Evolutionary conservation across 192 early-diverging fungal species (phyloP).

Genomic region (Backusella psychrophila): DNA sequence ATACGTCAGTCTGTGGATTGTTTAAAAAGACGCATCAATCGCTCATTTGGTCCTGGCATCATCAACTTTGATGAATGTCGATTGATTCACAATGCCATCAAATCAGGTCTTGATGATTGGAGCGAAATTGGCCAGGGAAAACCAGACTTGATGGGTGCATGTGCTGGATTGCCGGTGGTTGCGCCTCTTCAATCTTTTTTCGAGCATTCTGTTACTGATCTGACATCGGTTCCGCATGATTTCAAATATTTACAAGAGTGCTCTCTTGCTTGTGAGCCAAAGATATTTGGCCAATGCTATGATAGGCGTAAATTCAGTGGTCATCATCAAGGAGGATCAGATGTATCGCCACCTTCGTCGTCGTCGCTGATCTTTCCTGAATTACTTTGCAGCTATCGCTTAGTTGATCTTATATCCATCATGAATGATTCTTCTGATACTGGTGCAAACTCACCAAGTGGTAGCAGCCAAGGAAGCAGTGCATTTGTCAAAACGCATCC

Average conservation of each 20-base stretch:
- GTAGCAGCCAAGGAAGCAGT: background rate
- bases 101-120: slow-evolving; percentile 4
- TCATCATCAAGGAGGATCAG: background rate
- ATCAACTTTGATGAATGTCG: slow-evolving; percentile 42
- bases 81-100: slow-evolving; percentile 39
- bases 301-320: background rate
- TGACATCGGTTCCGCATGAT: slow-evolving; percentile 29
- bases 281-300: slow-evolving; percentile 20
- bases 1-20: slow-evolving; percentile 54
- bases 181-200: slow-evolving; percentile 30
- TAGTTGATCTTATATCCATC: background rate
- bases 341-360: slow-evolving; percentile 5
- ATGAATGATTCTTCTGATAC: background rate
- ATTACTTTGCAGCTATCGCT: background rate
- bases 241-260: slow-evolving; percentile 32
- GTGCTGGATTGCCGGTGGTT: background rate
- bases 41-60: slow-evolving; percentile 24
- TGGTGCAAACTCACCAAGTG: background rate
- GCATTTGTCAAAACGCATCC: background rate
- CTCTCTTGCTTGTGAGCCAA: slow-evolving; percentile 33
- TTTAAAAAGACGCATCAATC: slow-evolving; percentile 36
- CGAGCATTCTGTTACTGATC: slow-evolving; percentile 17
- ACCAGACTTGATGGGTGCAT: background rate
- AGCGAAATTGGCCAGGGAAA: background rate
- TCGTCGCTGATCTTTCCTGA: slow-evolving; percentile 14